Evolutionary conservation across 2,329 filamentous ascomycete genomes (phyloP).

Genomic region (Phialocephala subalpina): DNA sequence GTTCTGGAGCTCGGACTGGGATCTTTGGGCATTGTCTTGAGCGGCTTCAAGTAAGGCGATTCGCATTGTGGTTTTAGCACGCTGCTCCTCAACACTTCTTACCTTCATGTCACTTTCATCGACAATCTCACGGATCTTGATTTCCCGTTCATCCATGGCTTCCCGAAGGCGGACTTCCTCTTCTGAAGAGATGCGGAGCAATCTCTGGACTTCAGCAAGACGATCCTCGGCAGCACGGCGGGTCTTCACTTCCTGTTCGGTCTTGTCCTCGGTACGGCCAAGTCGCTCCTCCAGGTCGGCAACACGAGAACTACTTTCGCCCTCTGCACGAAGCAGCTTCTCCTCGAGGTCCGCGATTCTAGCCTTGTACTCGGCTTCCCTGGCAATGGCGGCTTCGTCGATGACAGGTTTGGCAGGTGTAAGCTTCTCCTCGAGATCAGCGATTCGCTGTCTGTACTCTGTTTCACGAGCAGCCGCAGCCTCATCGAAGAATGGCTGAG

Average conservation of each 20-base stretch:
- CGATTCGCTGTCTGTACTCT: slow-evolving; percentile 48
- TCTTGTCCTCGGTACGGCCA: slow-evolving; percentile 66
- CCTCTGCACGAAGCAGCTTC: slow-evolving; percentile 69
- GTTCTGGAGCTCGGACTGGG: slow-evolving; percentile 62
- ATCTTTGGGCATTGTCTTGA: slow-evolving; percentile 64
- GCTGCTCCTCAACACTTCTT: slow-evolving; percentile 63
- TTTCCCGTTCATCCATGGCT: slow-evolving; percentile 72
- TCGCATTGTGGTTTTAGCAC: slow-evolving; percentile 64
- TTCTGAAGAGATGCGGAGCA: slow-evolving; percentile 74
- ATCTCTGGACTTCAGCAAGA: slow-evolving; percentile 74
- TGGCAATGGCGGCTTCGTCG: slow-evolving; percentile 47
- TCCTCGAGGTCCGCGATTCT: slow-evolving; percentile 72
- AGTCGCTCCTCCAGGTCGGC: slow-evolving; percentile 74
- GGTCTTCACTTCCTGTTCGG: slow-evolving; percentile 68
- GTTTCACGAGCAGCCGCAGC: slow-evolving; percentile 33
- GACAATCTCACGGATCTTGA: slow-evolving; percentile 70
- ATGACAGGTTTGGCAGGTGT: slow-evolving; percentile 64
- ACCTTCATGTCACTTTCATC: slow-evolving; percentile 76
- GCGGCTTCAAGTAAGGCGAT: slow-evolving; percentile 73
- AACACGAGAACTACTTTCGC: slow-evolving; percentile 16
- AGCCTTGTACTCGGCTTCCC: slow-evolving; percentile 32
- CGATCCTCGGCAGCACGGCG: slow-evolving; percentile 76
- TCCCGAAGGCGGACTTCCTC: slow-evolving; percentile 75
- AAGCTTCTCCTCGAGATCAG: slow-evolving; percentile 70
- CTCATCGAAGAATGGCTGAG: slow-evolving; percentile 55